Evolutionary conservation across 345 rosid genomes (phyloP), one percentile per base, ranked within the genome.

Genomic region (Aurinia saxatilis): DNA sequence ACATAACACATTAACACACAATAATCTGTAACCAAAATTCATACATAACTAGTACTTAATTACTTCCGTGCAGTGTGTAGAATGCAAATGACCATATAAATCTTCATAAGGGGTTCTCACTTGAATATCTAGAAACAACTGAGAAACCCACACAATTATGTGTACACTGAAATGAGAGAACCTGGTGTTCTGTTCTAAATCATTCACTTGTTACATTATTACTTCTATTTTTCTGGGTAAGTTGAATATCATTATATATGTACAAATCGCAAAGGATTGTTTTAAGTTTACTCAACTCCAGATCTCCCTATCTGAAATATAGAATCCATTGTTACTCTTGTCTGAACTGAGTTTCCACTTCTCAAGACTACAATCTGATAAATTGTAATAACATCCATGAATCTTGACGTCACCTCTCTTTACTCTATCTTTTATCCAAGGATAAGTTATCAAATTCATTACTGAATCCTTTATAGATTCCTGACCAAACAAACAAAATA

Each of bases 311-410:
- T 71, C 70, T 64, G 75, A 64, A 50, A 71, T 5, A 35, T 27
- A 13, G 49, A 71, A 71, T 49, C 47, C 58, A 46, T 57, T 27
- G 15, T 23, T 36, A 74, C 38, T 51, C 44, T 68, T 73, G 39
- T 75, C 73, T 51, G 60, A 75, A 81, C 68, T 74, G 25, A 81
- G 73, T 0, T 74, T 81, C 86, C 86, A 81, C 25, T 79, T 81
- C 72, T 81, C 81, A 63, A 81, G 80, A 63, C 80, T 61, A 72
- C 87, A 85, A 25, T 76, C 80, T 40, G 73, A 60, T 50, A 81
- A 83, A 75, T 82, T 86, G 53, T 84, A 82, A 62, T 81, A 82
- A 61, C 92, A 86, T 61, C 88, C 86, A 70, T 80, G 87, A 74
- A 86, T 57, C 46, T 45, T 73, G 0, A 87, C 59, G 56, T 50